Evolutionary conservation across 192 early-diverging fungal species (phyloP).

Genomic region (Umbelopsis isabellina): DNA sequence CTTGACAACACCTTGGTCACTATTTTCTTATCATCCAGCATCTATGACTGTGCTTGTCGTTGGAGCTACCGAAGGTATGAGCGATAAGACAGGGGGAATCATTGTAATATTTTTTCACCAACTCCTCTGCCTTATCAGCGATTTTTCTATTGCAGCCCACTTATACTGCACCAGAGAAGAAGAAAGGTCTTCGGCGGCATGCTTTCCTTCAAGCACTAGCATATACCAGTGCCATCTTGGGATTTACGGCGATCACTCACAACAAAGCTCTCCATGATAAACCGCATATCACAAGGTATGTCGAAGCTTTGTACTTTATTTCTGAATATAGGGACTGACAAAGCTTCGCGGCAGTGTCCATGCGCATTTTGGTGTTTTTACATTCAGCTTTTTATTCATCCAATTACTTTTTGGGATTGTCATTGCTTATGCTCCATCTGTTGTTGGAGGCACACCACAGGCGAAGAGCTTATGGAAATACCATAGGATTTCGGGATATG

Average conservation of each 20-base stretch:
- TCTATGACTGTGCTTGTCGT: conserved; percentile 33
- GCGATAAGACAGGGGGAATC: neutral
- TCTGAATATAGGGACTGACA: neutral
- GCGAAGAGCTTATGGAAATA: conserved; percentile 44
- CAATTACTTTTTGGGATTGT: conserved; percentile 38
- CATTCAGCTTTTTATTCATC: conserved; percentile 30
- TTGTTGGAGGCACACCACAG: conserved; percentile 31
- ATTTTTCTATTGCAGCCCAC: conserved; percentile 38
- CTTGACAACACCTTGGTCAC: conserved; percentile 17
- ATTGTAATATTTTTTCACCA: neutral
- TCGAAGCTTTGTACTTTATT: neutral
- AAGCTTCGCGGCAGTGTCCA: conserved; percentile 25
- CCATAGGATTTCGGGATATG: conserved; percentile 42
- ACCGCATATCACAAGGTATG: conserved; percentile 38
- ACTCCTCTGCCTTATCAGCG: conserved; percentile 17
- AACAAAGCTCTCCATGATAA: conserved; percentile 33
- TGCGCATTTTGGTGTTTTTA: conserved; percentile 37
- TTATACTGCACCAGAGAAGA: conserved; percentile 33
- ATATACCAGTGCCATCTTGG: conserved; percentile 30
- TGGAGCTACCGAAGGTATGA: conserved; percentile 36
- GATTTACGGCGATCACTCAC: conserved; percentile 24
- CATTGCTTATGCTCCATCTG: conserved; percentile 31
- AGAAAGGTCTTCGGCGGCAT: conserved; percentile 33
- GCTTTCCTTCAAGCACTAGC: conserved; percentile 25
- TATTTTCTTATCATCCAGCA: conserved; percentile 41